Evolutionary conservation across 2,329 filamentous ascomycete species (phyloP), one percentile per base, ranked within the genome.

Genomic region (Neurospora sp.): DNA sequence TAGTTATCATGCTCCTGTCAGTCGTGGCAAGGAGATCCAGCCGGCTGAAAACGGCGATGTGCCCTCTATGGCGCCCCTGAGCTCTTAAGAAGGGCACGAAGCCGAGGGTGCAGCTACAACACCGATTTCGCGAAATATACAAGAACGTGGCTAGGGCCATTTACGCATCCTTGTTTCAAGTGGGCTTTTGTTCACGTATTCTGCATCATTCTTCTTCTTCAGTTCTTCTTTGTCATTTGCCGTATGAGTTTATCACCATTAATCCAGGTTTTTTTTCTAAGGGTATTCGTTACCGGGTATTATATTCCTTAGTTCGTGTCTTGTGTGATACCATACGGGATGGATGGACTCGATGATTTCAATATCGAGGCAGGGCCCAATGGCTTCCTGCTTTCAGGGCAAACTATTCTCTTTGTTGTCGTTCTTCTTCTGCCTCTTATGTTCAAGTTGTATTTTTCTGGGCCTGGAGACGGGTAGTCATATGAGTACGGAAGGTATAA

Each of bases 1-100:
- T 38, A 84, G 87, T 1, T 90, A 87, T 72, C 88, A 90, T 73
- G 85, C 87, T 46, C 84, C 84, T 1, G 82, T 85, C 10, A 80
- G 82, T n/a, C 79, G 81, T 62, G 83, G 84, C 3, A 77, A 83
- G 52, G 78, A 83, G 38, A 80, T 85, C 69, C 79, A 80, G 23
- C 81, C 78, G 38, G 79, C 81, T 67, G 78, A 79, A 15, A 80
- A 77, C 66, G 73, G 74, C 11, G 74, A 74, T 46, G 38, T 71
- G 52, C 70, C 72, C 23, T 69, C 74, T 62, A 36, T n/a, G 70
- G 71, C 28, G 69, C 13, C 52, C 7, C 28, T 62, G 28, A 62
- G 52, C 52, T 62, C 52, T 36, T 62, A 62, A 1, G 23, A 28
- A 62, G 52, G 1, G 52, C 15, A 33, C 3, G 23, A 15, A 10